Base-by-base conservation (phyloP, 352 stramenopile species). In the Blastocystis sp. region DNA sequence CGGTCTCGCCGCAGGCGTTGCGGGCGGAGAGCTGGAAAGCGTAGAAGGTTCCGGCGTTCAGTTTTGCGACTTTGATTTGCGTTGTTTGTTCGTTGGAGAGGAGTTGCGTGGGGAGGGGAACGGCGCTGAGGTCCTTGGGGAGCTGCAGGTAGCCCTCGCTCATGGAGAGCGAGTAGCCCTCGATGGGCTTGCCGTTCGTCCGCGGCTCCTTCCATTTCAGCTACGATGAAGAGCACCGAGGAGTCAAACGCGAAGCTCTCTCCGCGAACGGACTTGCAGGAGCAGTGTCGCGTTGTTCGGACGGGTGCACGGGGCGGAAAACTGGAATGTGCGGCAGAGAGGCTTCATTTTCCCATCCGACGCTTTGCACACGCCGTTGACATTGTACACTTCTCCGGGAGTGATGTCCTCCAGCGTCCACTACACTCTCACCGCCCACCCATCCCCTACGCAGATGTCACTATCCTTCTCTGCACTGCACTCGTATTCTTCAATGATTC, bases 171-270 rank as follows among this genome's bases (percentile, higher is more conserved):
- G 74, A 69, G 60, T 84, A 84, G 2, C 74, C 74, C n/a, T 62
- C 56, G 34, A 84, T 69, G 9, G 48, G 48, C 28, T 69, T 67
- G 9, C 74, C 74, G 34, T 84, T 84, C 1, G 2, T 56, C 17
- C 74, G 28, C 14, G 74, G 21, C 21, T 66, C 53, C 45, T 69
- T 69, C 74, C 74, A 84, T 70, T 84, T 84, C 23, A 84, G 34
- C 74, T 84, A 69, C 19, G 10, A 17, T 67, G 52, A 45, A 84
- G 11, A 3, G 2, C 21, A 19, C 56, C 1, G 23, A 38, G 2
- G 2, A 69, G 21, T 0, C n/a, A 69, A 34, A 84, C 74, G 19
- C 66, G 65, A 34, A 84, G 65, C 34, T 84, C 74, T 56, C 61
- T 67, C 2, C 74, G 52, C 28, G 74, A 17, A 4, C 56, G 74